Evolutionary conservation across 2,329 filamentous ascomycete species (phyloP), one percentile per base, ranked within the genome.

Genomic region (Fonsecaea pedrosoi): DNA sequence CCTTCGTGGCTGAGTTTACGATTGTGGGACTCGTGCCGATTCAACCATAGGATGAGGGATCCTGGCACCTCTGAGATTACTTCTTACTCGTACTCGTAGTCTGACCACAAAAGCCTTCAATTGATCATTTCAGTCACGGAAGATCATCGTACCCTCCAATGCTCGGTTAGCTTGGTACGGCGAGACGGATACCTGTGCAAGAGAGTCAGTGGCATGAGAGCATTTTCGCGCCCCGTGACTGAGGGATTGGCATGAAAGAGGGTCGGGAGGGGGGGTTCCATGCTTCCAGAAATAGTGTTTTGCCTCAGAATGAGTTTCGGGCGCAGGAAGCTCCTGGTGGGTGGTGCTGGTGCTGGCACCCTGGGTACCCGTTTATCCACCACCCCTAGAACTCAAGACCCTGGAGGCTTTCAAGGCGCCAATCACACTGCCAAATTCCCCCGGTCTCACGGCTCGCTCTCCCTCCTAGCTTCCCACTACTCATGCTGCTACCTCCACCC

Each of bases 221-320:
- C 45, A 30, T 42, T 18, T 54, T 53, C 15, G 18, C 34, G 59
- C 59, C 59, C 37, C 59, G 59, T 61, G 59, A 61, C 48, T 55
- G 54, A 55, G 54, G 54, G 32, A 60, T 58, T 40, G 12, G 34
- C 40, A 13, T 3, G 12, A 54, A 60, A 30, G 30, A 35, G 37
- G 32, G 3, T 21, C 30, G 10, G 1, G 10, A 38, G 57, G 25
- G 30, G 54, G 54, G 38, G 32, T 9, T 8, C 40, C 35, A 48
- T 60, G 45, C n/a, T 60, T 50, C 50, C 53, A 55, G 48, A 56
- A 56, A 54, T 48, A 65, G 58, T 50, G 57, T 32, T 32, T 32
- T 62, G 60, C 60, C 30, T 62, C 60, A 62, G 60, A 53, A 56
- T 56, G 48, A 35, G 59, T 53, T 53, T 61, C 54, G 56, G 50